Percentiles rank a stretch among this genome's conserved stretches.
Conservation (phyloP, 2,329 filamentous ascomycete species). For the Neurospora sp. region DNA sequence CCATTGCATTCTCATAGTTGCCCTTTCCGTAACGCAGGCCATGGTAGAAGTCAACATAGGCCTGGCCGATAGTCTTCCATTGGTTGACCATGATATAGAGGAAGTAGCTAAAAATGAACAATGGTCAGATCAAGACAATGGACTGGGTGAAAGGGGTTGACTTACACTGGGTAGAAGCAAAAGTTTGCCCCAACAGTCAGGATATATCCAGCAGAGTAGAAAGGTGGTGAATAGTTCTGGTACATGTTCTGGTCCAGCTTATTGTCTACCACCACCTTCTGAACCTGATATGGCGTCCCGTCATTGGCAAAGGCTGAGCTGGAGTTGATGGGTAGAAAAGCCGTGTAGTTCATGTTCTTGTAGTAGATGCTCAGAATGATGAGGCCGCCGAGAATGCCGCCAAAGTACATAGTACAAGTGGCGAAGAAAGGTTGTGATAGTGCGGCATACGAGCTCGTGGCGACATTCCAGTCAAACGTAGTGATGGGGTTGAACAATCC, state of each 20-base stretch:
- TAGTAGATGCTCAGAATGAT: slow-evolving; percentile 34
- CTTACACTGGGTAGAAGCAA: slow-evolving; percentile 30
- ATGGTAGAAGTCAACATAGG: slow-evolving; percentile 29
- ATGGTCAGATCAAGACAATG: neutral
- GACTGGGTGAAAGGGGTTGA: neutral
- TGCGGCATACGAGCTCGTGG: slow-evolving; percentile 28
- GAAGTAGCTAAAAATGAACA: slow-evolving; percentile 20
- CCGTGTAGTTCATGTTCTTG: slow-evolving; percentile 32
- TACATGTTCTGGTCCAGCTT: slow-evolving; percentile 28
- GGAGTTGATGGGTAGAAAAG: slow-evolving; percentile 39
- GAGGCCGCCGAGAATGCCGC: slow-evolving; percentile 25
- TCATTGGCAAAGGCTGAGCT: slow-evolving; percentile 35
- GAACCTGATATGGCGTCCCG: slow-evolving; percentile 29
- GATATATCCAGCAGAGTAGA: slow-evolving; percentile 33
- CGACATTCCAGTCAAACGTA: slow-evolving; percentile 40
- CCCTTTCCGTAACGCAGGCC: slow-evolving; percentile 28
- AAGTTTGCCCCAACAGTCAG: slow-evolving; percentile 32
- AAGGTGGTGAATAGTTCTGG: slow-evolving; percentile 33
- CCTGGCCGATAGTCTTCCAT: slow-evolving; percentile 26
- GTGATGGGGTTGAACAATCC: slow-evolving; percentile 38
- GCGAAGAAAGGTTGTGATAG: slow-evolving; percentile 31
- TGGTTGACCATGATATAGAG: slow-evolving; percentile 33
- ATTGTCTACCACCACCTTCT: slow-evolving; percentile 28
- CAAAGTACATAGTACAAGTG: slow-evolving; percentile 26
- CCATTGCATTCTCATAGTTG: slow-evolving; percentile 32